phyloP scores from a whole-genome alignment of 2,329 filamentous ascomycete species.

The Xylariaceae sp. region DNA sequence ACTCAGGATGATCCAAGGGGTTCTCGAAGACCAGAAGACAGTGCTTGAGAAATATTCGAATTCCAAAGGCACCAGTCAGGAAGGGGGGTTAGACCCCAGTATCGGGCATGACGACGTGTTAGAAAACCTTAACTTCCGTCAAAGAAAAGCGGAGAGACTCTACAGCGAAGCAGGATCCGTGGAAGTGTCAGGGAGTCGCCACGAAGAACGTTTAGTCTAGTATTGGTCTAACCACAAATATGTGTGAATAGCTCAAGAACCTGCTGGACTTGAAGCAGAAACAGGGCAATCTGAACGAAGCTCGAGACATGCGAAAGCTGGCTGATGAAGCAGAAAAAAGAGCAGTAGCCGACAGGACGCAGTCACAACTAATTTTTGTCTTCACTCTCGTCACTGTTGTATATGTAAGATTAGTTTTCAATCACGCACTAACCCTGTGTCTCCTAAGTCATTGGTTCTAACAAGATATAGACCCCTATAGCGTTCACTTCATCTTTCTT shows the following conservation, averaged over 20 bases:
- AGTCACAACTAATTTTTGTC: neutral
- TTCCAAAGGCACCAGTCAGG: neutral
- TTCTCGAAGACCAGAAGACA: neutral
- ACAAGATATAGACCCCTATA: neutral
- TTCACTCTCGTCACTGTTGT: neutral
- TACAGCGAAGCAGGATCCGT: neutral
- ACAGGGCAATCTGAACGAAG: conserved; percentile 3
- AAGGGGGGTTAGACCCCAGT: neutral
- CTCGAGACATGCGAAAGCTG: conserved; percentile 12
- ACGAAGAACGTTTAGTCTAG: neutral
- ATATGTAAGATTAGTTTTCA: neutral
- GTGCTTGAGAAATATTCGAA: neutral
- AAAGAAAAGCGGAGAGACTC: neutral
- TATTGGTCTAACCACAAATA: no score
- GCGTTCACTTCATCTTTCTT: neutral
- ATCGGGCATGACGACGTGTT: neutral
- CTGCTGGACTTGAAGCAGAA: neutral
- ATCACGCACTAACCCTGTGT: no score
- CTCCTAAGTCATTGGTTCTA: no score
- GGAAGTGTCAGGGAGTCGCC: neutral
- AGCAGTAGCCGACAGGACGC: neutral
- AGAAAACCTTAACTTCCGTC: neutral
- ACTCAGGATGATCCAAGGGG: neutral
- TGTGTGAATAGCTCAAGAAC: neutral
- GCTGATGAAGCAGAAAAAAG: conserved; percentile 14